Base-by-base conservation (phyloP, 148 eudicot genomes). In the Dianthus caryophyllus region DNA sequence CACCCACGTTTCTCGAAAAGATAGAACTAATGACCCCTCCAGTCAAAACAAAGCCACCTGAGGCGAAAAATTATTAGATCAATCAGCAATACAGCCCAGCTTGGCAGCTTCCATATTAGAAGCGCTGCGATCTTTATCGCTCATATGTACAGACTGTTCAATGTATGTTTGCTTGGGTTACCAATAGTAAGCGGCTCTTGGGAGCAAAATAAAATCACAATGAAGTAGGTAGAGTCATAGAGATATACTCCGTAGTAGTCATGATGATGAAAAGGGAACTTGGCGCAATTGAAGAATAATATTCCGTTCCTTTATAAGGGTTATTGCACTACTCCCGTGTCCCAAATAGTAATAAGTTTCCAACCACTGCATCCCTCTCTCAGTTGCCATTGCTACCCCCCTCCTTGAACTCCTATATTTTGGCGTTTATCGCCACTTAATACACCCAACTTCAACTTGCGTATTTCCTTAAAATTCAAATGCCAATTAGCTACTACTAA, bases 21-120 rank as follows among this genome's bases (percentile, higher is more conserved):
- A 87, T 61, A 78, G 83, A 93, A 74, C 96, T 95, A 76, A 82
- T 43, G 49, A 93, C 79, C 24, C 96, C 98, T 29, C 85, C 90
- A 54, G 81, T 73, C 25, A 93, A 55, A 50, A 93, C 85, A 80
- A 93, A 74, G 39, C 92, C 98, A 73, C 98, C 98, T 93, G 78
- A 61, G 11, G 44, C 48, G 68, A 56, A 64, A 66, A 21, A 13
- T 25, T 21, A 65, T 68, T 38, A 48, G 52, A 60, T 67, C 36
- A 73, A 31, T 43, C 43, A 66, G 36, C 59, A 70, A 41, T 57
- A 51, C 16, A 59, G 14, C 51, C 36, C 9, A n/a, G n/a, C n/a
- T n/a, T n/a, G n/a, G 30, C 51, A 21, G 61, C 44, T 56, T 56
- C 48, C 5, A 58, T 11, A 15, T 26, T 6, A 3, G 27, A 20